phyloP scores from a whole-genome alignment of 2,329 filamentous ascomycete species.

The Ophiocordyceps camponoti-saundersi region DNA sequence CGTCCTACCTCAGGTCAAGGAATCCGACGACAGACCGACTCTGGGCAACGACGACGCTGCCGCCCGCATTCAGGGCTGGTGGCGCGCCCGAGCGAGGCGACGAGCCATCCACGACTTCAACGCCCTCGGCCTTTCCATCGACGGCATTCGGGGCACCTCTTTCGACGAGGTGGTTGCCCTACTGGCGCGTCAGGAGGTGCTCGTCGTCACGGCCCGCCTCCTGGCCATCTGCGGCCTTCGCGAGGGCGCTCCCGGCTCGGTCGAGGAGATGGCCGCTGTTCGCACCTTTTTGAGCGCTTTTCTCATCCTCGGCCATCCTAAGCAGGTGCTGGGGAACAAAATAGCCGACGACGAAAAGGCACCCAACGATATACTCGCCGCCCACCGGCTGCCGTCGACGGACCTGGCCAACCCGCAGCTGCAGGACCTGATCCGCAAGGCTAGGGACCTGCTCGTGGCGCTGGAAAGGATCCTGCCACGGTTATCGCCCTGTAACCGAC shows the following conservation, averaged over 20 bases:
- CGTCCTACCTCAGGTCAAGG: conserved; percentile 20
- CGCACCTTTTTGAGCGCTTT: conserved; percentile 68
- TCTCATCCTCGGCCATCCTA: conserved; percentile 63
- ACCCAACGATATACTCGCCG: conserved; percentile 22
- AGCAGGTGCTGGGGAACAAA: conserved; percentile 61
- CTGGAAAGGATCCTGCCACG: conserved; percentile 60
- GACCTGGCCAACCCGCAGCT: conserved; percentile 44
- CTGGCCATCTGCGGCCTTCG: conserved; percentile 53
- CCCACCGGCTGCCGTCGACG: conserved; percentile 16
- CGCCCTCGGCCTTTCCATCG: conserved; percentile 50
- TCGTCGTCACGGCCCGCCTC: conserved; percentile 47
- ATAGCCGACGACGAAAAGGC: conserved; percentile 38
- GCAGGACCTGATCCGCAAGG: conserved; percentile 61
- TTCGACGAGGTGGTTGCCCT: conserved; percentile 61
- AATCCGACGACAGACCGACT: conserved; percentile 23
- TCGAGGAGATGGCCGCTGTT: conserved; percentile 52
- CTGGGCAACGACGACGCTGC: conserved; percentile 46
- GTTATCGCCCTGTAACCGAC: conserved; percentile 47
- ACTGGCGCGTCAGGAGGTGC: conserved; percentile 48
- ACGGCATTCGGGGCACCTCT: conserved; percentile 48
- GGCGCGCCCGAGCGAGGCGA: conserved; percentile 42
- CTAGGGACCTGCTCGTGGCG: conserved; percentile 58
- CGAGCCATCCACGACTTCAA: conserved; percentile 48
- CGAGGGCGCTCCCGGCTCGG: conserved; percentile 44
- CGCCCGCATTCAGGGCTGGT: conserved; percentile 50